Percentiles rank a stretch among this genome's conserved stretches.
Evolutionary conservation across 176 grass and related monocot genomes (phyloP).

Genomic region (Tuctoria greenei): DNA sequence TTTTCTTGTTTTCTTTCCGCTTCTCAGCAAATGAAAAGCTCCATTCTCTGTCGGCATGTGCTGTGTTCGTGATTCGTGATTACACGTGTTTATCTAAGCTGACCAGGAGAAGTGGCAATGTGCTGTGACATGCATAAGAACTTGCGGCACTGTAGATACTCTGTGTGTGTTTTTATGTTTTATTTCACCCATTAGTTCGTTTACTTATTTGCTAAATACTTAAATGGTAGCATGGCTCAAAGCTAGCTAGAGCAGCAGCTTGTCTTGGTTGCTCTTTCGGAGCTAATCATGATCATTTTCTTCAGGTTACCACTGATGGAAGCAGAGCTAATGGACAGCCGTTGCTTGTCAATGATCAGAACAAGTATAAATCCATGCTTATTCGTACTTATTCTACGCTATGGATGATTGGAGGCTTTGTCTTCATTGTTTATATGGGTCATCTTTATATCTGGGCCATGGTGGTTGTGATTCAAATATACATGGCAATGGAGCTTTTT

Average conservation of each 20-base stretch:
- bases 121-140: not conserved
- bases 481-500: conserved; percentile 95
- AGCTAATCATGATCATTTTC: conserved; percentile 9
- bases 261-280: conserved; percentile 4
- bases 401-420: conserved; percentile 95
- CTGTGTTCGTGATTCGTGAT: not conserved
- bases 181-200: not conserved
- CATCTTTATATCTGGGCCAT: conserved; percentile 99
- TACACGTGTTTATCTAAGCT: not conserved
- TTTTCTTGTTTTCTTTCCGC: not conserved
- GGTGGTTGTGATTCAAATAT: conserved; percentile 98
- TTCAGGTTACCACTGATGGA: conserved; percentile 66
- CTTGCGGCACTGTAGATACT: not conserved
- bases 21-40: not conserved
- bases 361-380: conserved; percentile 98
- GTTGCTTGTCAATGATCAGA: conserved; percentile 89
- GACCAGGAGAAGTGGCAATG: not conserved
- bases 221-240: not conserved
- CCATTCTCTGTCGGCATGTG: not conserved
- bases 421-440: conserved; percentile 76
- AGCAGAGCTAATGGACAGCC: conserved; percentile 65
- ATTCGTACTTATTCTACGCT: conserved; percentile 92
- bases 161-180: not conserved
- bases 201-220: not conserved
- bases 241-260: not conserved